Conservation (phyloP, 495 filamentous ascomycete species). For the Penicillium alfredii region DNA sequence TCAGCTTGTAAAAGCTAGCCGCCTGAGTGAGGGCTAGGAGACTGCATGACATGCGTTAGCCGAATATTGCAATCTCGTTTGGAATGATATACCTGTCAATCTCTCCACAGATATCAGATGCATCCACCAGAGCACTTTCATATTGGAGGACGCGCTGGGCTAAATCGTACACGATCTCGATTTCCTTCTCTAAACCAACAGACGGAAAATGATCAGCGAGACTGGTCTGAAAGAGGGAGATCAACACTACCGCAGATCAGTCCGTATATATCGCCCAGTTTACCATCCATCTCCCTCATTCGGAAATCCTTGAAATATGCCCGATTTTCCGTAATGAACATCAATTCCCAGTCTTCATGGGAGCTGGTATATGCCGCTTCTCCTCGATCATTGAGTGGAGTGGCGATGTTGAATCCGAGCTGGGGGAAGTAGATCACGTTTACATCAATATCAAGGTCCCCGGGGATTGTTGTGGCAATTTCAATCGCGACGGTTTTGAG, state of each 20-base stretch:
- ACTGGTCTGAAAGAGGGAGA: neutral
- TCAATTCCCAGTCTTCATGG: conserved; percentile 62
- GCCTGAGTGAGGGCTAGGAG: conserved; percentile 75
- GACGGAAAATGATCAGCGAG: neutral
- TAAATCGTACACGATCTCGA: conserved; percentile 79
- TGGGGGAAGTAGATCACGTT: conserved; percentile 86
- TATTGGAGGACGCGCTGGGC: conserved; percentile 65
- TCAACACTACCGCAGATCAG: conserved; percentile 64
- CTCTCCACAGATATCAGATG: conserved; percentile 77
- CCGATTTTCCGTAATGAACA: conserved; percentile 65
- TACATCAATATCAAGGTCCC: conserved; percentile 53
- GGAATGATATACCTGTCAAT: conserved; percentile 56
- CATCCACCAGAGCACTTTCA: conserved; percentile 57
- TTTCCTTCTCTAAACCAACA: conserved; percentile 66
- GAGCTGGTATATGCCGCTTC: conserved; percentile 61
- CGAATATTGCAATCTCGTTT: neutral
- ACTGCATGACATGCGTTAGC: conserved; percentile 36
- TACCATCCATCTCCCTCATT: conserved; percentile 78
- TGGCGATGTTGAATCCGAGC: conserved; percentile 80
- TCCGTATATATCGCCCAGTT: conserved; percentile 79
- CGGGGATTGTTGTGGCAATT: conserved; percentile 58
- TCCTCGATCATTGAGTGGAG: conserved; percentile 57
- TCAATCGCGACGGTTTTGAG: conserved; percentile 60
- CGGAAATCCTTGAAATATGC: conserved; percentile 84
- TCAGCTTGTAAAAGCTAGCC: conserved; percentile 68